These are phyloP conservation scores for Nicotiana attenuata DNA, from an alignment of 257 asterid species.

Conservation along the genomic window DNA sequence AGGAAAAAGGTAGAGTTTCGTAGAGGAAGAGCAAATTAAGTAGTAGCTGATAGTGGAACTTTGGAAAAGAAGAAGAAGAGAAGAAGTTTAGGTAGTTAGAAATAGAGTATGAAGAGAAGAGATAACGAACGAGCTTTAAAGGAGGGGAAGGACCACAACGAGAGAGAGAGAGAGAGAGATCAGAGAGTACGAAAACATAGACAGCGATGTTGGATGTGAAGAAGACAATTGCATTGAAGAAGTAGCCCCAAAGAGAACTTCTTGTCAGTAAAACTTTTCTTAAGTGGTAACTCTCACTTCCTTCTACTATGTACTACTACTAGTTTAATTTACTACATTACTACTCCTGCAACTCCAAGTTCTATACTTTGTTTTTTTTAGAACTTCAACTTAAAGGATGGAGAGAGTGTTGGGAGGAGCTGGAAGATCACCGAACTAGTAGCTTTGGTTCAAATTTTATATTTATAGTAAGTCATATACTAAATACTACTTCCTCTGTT, in stretches of 20 bases:
- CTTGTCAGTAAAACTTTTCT: constrained; percentile 3
- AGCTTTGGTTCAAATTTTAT: no score
- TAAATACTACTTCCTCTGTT: no score
- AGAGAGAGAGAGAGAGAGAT: constrained; percentile 12
- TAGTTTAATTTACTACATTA: no score
- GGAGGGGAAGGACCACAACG: constrained; percentile 24
- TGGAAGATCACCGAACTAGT: no score
- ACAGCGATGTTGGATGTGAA: constrained; percentile 31
- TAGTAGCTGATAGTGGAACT: background rate
- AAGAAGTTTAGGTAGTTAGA: constrained; percentile 13
- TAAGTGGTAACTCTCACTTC: background rate
- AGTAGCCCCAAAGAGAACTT: constrained; percentile 13
- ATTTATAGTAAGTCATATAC: no score
- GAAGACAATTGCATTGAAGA: constrained; percentile 37
- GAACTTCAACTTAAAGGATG: no score
- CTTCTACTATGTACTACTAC: background rate
- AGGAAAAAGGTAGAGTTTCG: background rate
- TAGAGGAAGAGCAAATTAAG: background rate
- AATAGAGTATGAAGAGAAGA: constrained; percentile 5
- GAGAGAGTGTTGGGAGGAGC: no score
- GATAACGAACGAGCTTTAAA: constrained; percentile 13
- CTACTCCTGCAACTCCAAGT: background rate
- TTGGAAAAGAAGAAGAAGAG: background rate
- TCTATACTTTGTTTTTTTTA: background rate
- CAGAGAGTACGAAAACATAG: constrained; percentile 9